Conservation (phyloP, 805 yeast species). For the Nematodospora valgi region DNA sequence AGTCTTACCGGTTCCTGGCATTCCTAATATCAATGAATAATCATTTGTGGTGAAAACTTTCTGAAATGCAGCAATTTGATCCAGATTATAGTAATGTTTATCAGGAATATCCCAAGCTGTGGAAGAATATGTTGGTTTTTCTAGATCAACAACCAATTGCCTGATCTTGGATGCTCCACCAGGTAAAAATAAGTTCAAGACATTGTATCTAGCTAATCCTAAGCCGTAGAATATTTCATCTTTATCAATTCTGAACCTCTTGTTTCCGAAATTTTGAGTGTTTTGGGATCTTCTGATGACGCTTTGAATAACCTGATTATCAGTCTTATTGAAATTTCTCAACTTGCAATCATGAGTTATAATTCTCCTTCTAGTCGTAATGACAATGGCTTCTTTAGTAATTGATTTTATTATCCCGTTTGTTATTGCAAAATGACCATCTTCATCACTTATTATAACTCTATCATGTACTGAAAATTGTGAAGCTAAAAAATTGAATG, state of each 20-base stretch:
- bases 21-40: constrained; percentile 81
- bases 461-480: constrained; percentile 60
- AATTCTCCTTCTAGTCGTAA: constrained; percentile 56
- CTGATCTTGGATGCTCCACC: constrained; percentile 46
- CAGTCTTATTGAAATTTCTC: constrained; percentile 38
- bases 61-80: constrained; percentile 69
- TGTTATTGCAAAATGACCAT: constrained; percentile 72
- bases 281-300: constrained; percentile 27
- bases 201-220: constrained; percentile 71
- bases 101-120: constrained; percentile 14
- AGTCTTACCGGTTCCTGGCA: constrained; percentile 89
- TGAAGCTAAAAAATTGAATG: constrained; percentile 24
- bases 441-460: constrained; percentile 73
- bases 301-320: constrained; percentile 51
- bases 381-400: constrained; percentile 37
- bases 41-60: constrained; percentile 64
- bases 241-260: constrained; percentile 65
- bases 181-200: constrained; percentile 61
- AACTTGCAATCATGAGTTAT: constrained; percentile 37
- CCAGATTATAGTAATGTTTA: constrained; percentile 51
- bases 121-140: constrained; percentile 36
- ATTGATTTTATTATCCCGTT: constrained; percentile 54
- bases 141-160: constrained; percentile 51
- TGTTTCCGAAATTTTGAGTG: constrained; percentile 8
- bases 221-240: constrained; percentile 76